phyloP scores from a whole-genome alignment of 768 basidiomycete genomes.

The Galerina marginata region DNA sequence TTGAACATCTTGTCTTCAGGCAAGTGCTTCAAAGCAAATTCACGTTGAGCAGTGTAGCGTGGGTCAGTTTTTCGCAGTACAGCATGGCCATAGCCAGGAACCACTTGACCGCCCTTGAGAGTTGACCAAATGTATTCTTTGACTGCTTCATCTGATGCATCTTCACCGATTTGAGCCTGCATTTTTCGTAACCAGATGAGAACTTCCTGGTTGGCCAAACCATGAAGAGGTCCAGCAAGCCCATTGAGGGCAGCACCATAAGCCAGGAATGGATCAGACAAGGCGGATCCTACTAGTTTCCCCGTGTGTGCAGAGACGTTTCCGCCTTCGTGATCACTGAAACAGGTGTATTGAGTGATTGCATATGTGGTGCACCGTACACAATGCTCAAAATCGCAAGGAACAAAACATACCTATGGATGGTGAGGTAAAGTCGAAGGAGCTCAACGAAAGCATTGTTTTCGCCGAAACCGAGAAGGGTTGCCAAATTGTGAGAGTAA shows the following conservation, averaged over 20 bases:
- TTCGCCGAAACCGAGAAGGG: constrained; percentile 90
- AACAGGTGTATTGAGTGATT: neutral
- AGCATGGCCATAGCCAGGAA: constrained; percentile 91
- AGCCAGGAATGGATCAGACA: constrained; percentile 96
- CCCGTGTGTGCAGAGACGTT: constrained; percentile 97
- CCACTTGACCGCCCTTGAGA: constrained; percentile 90
- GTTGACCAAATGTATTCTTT: constrained; percentile 96
- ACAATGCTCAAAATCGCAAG: too few species aligned
- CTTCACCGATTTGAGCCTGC: constrained; percentile 86
- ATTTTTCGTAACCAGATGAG: constrained; percentile 94
- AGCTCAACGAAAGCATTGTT: constrained; percentile 91
- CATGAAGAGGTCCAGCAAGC: constrained; percentile 96
- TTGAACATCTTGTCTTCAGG: constrained; percentile 91
- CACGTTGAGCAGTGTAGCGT: constrained; percentile 88
- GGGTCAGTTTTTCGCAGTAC: constrained; percentile 92
- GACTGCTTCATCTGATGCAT: constrained; percentile 85
- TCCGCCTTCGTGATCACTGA: constrained; percentile 95
- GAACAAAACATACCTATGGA: constrained; percentile 69
- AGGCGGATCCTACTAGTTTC: constrained; percentile 91
- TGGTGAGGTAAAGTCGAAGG: constrained; percentile 94
- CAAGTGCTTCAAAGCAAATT: constrained; percentile 86
- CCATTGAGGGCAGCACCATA: constrained; percentile 94
- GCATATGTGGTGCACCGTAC: too few species aligned
- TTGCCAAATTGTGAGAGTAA: constrained; percentile 88
- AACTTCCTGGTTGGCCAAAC: constrained; percentile 97